A percentile compares a stretch with the other conserved stretches of the same genome.
Conservation (phyloP, 2,329 filamentous ascomycete species). For the Sporothrix globosa region DNA sequence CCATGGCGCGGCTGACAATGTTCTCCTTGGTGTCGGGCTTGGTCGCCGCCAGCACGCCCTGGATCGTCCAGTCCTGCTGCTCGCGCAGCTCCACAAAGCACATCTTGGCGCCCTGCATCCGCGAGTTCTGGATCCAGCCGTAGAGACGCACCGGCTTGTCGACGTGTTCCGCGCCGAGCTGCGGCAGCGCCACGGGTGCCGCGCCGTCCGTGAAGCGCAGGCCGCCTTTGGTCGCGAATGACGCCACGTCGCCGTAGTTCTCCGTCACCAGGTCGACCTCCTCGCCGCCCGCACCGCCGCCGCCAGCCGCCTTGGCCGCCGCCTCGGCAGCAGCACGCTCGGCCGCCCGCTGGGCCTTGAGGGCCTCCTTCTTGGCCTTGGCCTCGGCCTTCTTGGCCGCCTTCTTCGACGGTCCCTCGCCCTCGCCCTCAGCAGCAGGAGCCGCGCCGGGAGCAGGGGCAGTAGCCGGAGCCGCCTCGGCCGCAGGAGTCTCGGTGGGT, state of each 20-base stretch:
- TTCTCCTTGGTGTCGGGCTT: slow-evolving; percentile 56
- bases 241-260: slow-evolving; percentile 67
- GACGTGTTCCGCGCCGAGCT: slow-evolving; percentile 65
- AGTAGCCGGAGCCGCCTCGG: slow-evolving; percentile 21
- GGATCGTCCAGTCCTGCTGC: slow-evolving; percentile 74
- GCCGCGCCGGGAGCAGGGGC: slow-evolving; percentile 7
- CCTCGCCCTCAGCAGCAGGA: slow-evolving; percentile 45
- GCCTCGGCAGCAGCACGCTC: slow-evolving; percentile 70
- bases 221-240: slow-evolving; percentile 50
- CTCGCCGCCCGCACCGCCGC: slow-evolving; percentile 63
- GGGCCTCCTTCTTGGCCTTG: slow-evolving; percentile 86
- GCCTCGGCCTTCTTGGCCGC: slow-evolving; percentile 81
- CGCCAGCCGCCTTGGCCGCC: slow-evolving; percentile 61
- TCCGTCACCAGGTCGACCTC: slow-evolving; percentile 70
- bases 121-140: slow-evolving; percentile 82
- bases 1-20: slow-evolving; percentile 79
- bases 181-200: slow-evolving; percentile 62
- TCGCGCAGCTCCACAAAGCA: slow-evolving; percentile 84
- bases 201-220: slow-evolving; percentile 56
- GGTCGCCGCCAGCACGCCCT: slow-evolving; percentile 71
- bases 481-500: slow-evolving; percentile 26
- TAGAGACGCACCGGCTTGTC: slow-evolving; percentile 75
- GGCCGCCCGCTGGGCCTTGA: slow-evolving; percentile 73
- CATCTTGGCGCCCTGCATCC: slow-evolving; percentile 88
- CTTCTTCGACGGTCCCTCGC: slow-evolving; percentile 66